These are phyloP conservation scores for Boletus huronensis DNA, from an alignment of 768 basidiomycete species.

Conservation along the genomic window DNA sequence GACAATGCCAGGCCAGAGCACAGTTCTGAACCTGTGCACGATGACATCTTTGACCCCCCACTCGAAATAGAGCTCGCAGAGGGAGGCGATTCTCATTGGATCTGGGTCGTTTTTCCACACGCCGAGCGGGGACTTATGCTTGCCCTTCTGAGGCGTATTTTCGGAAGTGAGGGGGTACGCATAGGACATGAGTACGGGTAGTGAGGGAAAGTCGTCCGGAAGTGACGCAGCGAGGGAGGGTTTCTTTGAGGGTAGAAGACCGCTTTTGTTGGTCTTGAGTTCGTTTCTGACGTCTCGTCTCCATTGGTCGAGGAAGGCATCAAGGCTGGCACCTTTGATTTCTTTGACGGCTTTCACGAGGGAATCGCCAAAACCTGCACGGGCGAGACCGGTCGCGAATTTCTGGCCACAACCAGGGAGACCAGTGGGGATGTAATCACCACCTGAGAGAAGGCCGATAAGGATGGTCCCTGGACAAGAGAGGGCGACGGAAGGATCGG, in stretches of 20 bases:
- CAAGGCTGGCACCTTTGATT: constrained; percentile 42
- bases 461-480: constrained; percentile 69
- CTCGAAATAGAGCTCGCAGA: constrained; percentile 87
- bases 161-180: constrained; percentile 74
- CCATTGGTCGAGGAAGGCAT: constrained; percentile 60
- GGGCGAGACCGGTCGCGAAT: constrained; percentile 75
- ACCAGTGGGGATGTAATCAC: constrained; percentile 81
- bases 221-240: constrained; percentile 61
- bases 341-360: constrained; percentile 58
- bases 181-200: constrained; percentile 76
- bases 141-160: constrained; percentile 39
- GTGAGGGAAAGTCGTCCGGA: constrained; percentile 63
- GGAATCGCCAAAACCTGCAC: constrained; percentile 75
- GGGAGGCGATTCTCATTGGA: constrained; percentile 64
- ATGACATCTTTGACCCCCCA: constrained; percentile 87
- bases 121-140: constrained; percentile 32
- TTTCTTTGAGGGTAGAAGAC: constrained; percentile 61
- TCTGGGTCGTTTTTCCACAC: constrained; percentile 61
- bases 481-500: constrained; percentile 48
- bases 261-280: constrained; percentile 64
- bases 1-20: constrained; percentile 76
- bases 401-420: constrained; percentile 63
- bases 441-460: constrained; percentile 82
- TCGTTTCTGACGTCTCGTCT: constrained; percentile 57
- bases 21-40: constrained; percentile 77